These are phyloP conservation scores for Mimosa pudica DNA, from an alignment of 306 rosid genomes.

Conservation along the genomic window DNA sequence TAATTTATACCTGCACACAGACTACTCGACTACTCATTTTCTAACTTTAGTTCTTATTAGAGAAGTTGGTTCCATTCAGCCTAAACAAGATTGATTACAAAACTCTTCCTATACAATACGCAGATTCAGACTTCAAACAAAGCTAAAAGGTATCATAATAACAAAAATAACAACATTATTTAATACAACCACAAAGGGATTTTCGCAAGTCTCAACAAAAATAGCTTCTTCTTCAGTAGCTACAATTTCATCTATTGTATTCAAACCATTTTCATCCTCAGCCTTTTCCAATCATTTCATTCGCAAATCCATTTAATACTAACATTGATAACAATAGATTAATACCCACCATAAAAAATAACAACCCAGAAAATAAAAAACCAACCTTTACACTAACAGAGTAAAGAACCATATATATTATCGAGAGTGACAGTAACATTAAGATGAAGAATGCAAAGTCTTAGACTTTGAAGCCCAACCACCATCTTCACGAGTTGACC, in stretches of 20 bases:
- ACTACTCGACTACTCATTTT: not conserved
- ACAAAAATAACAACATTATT: not conserved
- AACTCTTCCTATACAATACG: slow-evolving; percentile 8
- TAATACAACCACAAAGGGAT: not conserved
- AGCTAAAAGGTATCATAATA: not conserved
- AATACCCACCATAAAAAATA: no score
- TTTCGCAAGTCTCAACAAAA: slow-evolving; percentile 43
- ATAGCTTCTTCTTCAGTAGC: slow-evolving; percentile 57
- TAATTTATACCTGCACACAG: not conserved
- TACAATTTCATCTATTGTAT: slow-evolving; percentile 88
- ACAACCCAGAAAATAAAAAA: not conserved
- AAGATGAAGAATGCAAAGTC: slow-evolving; percentile 76
- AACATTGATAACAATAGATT: not conserved
- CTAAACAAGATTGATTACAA: not conserved
- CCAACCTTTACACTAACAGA: slow-evolving; percentile 79
- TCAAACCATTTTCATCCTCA: slow-evolving; percentile 75
- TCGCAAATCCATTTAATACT: not conserved
- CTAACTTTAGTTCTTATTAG: slow-evolving; percentile 1
- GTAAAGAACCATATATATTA: slow-evolving; percentile 64
- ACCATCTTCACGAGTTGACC: slow-evolving; percentile 70
- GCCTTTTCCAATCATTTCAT: slow-evolving; percentile 50
- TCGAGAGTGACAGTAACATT: slow-evolving; percentile 58
- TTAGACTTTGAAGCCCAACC: slow-evolving; percentile 61
- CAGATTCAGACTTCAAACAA: not conserved
- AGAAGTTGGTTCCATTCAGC: not conserved